Base-by-base conservation (phyloP, 345 rosid genomes). In the Rubroshorea leprosula region DNA sequence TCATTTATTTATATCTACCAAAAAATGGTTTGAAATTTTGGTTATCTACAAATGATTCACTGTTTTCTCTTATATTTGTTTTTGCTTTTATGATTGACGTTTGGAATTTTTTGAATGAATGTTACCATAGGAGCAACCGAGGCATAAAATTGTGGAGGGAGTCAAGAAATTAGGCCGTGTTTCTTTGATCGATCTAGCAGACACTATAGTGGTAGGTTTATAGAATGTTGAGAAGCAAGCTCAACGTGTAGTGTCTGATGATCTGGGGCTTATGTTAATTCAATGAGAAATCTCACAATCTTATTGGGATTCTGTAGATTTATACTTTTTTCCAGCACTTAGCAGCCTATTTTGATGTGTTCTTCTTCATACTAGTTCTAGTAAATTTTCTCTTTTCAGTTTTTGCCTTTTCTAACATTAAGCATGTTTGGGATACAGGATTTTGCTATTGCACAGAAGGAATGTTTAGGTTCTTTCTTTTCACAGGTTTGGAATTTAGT, bases 171-270 rank as follows among this genome's bases (percentile, higher is more conserved):
- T 64, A 55, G 97, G 99, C 6, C 99, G 99, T 18, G 76, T 93
- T 58, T 86, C 97, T 1, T 62, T 93, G 53, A 89, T 93, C 68
- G 99, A 93, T 67, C 85, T 93, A 9, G 83, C 96, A 0, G 98
- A 89, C 59, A 66, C 74, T 59, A 86, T 77, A 18, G 85, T 89
- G 44, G 98, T 92, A 64, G 98, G 89, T 78, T 79, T 92, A 20
- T 92, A 78, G 67, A 87, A 92, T 73, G 93, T 92, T 12, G 98
- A 92, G 89, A 89, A 83, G 78, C 96, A 86, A 77, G 89, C 95
- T 46, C 86, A 79, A 19, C 72, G 58, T 14, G 75, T 86, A 13
- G 83, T 86, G 20, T 71, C 70, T 4, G 79, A 57, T 72, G 75
- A 80, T 65, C 82, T 85, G 0, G 75, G 63, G 56, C 70, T 93